Percentiles rank a stretch among this genome's conserved stretches.
These are phyloP conservation scores for Ailanthus altissimus DNA, from an alignment of 345 rosid genomes.

Conservation along the genomic window DNA sequence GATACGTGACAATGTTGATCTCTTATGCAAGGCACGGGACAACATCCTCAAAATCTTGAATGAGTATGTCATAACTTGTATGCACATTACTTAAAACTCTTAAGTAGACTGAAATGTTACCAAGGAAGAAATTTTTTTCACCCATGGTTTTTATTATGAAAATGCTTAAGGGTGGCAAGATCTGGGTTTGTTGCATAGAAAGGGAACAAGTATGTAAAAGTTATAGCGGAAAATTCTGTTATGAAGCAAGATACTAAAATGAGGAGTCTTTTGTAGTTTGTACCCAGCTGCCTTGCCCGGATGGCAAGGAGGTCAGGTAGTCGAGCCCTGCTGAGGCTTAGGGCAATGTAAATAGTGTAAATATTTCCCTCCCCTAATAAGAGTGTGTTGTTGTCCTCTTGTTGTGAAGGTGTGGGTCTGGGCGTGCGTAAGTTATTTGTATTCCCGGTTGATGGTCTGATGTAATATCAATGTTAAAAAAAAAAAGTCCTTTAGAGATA, in stretches of 20 bases:
- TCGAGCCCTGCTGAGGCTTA: too few relatives aligned
- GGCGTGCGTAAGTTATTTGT: too few relatives aligned
- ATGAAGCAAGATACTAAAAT: neutral
- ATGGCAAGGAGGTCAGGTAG: too few relatives aligned
- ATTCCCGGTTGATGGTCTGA: too few relatives aligned
- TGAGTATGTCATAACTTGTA: constrained; percentile 47
- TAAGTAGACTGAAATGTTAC: neutral
- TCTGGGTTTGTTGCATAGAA: neutral
- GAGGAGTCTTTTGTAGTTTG: too few relatives aligned
- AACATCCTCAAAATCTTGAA: constrained; percentile 68
- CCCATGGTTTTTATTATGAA: neutral
- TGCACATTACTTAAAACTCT: constrained; percentile 10
- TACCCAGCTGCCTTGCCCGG: too few relatives aligned
- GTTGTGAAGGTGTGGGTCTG: too few relatives aligned
- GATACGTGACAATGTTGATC: constrained; percentile 63
- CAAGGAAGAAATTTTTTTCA: neutral
- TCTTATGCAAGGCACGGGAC: constrained; percentile 66
- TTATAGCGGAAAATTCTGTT: neutral
- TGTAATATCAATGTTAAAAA: too few relatives aligned
- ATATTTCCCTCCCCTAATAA: too few relatives aligned
- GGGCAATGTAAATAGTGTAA: too few relatives aligned
- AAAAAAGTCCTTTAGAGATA: neutral
- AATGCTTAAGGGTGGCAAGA: neutral
- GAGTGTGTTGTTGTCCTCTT: too few relatives aligned
- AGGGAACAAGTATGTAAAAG: neutral